These are phyloP conservation scores for Tolypocladium tundrense DNA, from an alignment of 2,329 filamentous ascomycete genomes.

Conservation along the genomic window DNA sequence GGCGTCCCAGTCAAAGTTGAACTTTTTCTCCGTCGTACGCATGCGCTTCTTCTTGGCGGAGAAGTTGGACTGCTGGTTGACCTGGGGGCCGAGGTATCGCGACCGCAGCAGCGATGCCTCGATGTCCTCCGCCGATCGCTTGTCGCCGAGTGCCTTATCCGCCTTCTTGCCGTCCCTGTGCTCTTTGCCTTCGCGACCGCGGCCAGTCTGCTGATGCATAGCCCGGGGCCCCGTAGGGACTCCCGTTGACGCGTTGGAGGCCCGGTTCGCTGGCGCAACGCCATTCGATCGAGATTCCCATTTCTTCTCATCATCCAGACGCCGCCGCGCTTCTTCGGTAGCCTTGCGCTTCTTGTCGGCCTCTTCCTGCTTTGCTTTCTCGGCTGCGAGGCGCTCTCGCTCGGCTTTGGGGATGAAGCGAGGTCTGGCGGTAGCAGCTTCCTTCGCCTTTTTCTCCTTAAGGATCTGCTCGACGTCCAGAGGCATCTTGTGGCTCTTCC, in stretches of 20 bases:
- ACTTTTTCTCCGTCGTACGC: constrained; percentile 89
- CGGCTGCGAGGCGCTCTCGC: constrained; percentile 67
- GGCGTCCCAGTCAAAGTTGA: constrained; percentile 97
- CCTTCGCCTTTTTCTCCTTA: constrained; percentile 74
- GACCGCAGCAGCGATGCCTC: constrained; percentile 67
- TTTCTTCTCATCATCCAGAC: constrained; percentile 50
- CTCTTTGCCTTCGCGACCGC: constrained; percentile 21
- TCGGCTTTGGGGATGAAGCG: constrained; percentile 80
- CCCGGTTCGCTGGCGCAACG: constrained; percentile 13
- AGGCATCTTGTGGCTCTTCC: constrained; percentile 17
- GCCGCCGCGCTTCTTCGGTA: constrained; percentile 56
- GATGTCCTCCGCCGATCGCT: constrained; percentile 45
- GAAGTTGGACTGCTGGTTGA: constrained; percentile 73
- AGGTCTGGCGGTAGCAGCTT: constrained; percentile 76
- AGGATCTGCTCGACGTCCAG: constrained; percentile 80
- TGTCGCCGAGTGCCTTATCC: constrained; percentile 22
- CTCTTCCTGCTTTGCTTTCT: constrained; percentile 63
- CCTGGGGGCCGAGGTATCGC: constrained; percentile 84
- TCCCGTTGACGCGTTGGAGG: constrained; percentile 12
- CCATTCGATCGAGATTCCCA: constrained; percentile 19
- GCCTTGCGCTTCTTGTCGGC: constrained; percentile 41
- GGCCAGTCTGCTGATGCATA: constrained; percentile 40
- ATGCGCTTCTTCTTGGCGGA: constrained; percentile 93
- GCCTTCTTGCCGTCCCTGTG: constrained; percentile 25
- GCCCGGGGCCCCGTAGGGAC: constrained; percentile 65